Base-by-base conservation (phyloP, 2,329 filamentous ascomycete genomes). In the Gaeumannomyces tritici region DNA sequence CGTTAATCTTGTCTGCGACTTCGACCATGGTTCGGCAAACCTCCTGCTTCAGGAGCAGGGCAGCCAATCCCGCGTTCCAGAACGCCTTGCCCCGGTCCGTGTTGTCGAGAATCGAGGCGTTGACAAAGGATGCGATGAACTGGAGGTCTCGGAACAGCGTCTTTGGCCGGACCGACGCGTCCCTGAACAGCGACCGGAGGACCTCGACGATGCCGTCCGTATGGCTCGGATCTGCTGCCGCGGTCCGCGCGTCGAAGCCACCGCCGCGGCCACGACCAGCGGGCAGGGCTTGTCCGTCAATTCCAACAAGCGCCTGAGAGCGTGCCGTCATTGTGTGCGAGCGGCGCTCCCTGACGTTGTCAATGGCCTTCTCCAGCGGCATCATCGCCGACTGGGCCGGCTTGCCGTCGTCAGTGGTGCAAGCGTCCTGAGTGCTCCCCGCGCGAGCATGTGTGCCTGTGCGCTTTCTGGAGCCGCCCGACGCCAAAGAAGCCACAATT, bases 11-110 rank as follows among this genome's bases (percentile, higher is more conserved):
- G 66, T 83, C 79, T 5, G 79, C 79, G 68, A 84, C 84, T 69
- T 87, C 84, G 28, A 89, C 87, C 86, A 73, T 96, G 61, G 90
- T 91, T 58, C 87, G 85, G 74, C 91, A 93, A 5, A 95, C 87
- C 66, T 96, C 91, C 67, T 91, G 87, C 73, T 97, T 98, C 61
- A 96, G 82, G 47, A 87, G 85, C n/a, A 97, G 80, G 2, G 93
- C 92, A 0, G 95, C 93, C 7, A 96, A 82, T 0, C 90, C 91
- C 29, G 92, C 89, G 69, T 96, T 91, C 84, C 92, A 90, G 72
- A 98, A 98, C 0, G 93, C 91, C 68, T 92, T 95, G 60, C 83
- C 85, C 2, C 79, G 79, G 55, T 87, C 85, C 0, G 83, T 83
- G 67, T 80, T 82, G 69, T 89, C 86, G 9, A 89, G 75, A 1